These are phyloP conservation scores for Fraxinus anomala DNA, from an alignment of 257 asterid genomes.

Conservation along the genomic window DNA sequence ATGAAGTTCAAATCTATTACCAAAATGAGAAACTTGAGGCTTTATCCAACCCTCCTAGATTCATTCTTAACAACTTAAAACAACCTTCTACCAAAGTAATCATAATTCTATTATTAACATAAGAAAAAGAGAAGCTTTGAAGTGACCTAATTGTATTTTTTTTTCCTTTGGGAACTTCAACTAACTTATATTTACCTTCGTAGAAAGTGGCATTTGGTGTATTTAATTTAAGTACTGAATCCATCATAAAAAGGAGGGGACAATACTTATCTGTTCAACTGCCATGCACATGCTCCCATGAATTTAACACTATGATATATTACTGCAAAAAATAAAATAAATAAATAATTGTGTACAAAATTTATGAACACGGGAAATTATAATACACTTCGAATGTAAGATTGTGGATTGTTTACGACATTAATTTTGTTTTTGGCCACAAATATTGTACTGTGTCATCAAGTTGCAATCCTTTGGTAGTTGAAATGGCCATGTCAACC, in stretches of 20 bases:
- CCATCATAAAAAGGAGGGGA: slow-evolving; percentile 29
- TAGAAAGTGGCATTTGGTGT: slow-evolving; percentile 38
- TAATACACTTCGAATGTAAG: neutral
- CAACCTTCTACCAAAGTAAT: slow-evolving; percentile 27
- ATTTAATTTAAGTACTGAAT: slow-evolving; percentile 27
- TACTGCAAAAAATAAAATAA: neutral
- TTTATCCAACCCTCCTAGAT: neutral
- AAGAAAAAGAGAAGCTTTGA: slow-evolving; percentile 2
- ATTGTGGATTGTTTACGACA: neutral
- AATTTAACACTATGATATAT: slow-evolving; percentile 10
- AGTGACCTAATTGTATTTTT: slow-evolving; percentile 37
- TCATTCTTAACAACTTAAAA: slow-evolving; percentile 2
- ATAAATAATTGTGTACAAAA: neutral
- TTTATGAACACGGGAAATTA: neutral
- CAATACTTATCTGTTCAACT: slow-evolving; percentile 41
- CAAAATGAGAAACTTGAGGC: neutral
- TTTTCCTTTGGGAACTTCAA: slow-evolving; percentile 16
- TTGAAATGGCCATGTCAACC: slow-evolving; percentile 40
- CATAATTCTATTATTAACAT: slow-evolving; percentile 5
- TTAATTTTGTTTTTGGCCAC: slow-evolving; percentile 24
- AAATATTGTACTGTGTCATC: slow-evolving; percentile 16
- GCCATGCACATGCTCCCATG: slow-evolving; percentile 46
- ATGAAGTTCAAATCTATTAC: neutral
- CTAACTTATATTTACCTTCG: slow-evolving; percentile 26
- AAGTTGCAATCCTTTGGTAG: slow-evolving; percentile 32